Evolutionary conservation across 805 yeast species (phyloP), one percentile per base, ranked within the genome.

Genomic region (Brettanomyces custersianus): DNA sequence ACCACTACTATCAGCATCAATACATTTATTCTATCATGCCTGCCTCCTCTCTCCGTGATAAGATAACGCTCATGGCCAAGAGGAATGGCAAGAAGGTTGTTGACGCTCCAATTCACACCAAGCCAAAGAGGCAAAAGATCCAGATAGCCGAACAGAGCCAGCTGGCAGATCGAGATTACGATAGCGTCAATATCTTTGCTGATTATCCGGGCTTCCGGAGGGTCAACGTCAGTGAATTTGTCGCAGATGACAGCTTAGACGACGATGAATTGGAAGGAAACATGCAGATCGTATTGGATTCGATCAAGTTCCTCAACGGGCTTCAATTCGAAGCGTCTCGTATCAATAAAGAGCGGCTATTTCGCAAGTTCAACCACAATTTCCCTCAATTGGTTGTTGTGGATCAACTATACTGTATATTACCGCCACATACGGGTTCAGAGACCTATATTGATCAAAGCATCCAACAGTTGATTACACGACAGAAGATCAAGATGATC

Each of bases 381-480:
- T 52, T 48, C 33, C 73, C 76, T 0, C 52, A 65, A 8, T 42
- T 70, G 25, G 53, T 70, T 7, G 59, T 72, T 1, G 40, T 62
- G 10, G 62, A 63, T 22, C 80, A 74, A 40, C 43, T 75, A 4
- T 74, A 74, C 44, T 56, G 78, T 1, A 44, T 74, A 9, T 68
- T 63, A 36, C 23, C 25, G 10, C 18, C 20, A 4, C 62, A 62
- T 11, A 51, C 58, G 18, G n/a, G n/a, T n/a, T 55, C 62, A 29
- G 72, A 74, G 41, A 71, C 80, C 0, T 63, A 59, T 48, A 73
- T 74, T 2, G 81, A 75, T 44, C 59, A 59, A 26, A 56, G 55
- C 31, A 48, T 73, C 2, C 70, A 66, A 36, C 39, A 55, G 11
- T 43, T 63, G 26, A 55, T 62, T 1, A 49, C 63, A 27, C 43